Evolutionary conservation across 1,139 yeast species (phyloP).

Genomic region (Suhomyces terraborum): DNA sequence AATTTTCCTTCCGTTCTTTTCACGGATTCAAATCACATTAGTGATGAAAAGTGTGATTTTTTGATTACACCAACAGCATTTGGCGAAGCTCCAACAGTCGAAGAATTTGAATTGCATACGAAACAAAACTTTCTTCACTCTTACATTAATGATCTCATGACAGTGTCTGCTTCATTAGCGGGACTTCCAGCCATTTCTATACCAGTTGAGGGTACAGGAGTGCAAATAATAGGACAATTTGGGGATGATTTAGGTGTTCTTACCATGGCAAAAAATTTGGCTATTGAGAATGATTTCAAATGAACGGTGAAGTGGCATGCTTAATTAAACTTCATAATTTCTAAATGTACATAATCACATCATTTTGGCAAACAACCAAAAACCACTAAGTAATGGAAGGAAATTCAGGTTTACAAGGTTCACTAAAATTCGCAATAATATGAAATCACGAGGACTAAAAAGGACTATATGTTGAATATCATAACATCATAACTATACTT

Average conservation of each 20-base stretch:
- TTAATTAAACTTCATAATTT: neutral
- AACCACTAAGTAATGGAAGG: too few relatives aligned
- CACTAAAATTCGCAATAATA: too few relatives aligned
- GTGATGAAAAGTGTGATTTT: conserved; percentile 59
- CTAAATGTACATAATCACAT: conserved; percentile 9
- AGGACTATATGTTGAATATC: conserved; percentile 36
- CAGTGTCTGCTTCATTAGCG: conserved; percentile 89
- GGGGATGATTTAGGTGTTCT: conserved; percentile 76
- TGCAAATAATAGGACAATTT: conserved; percentile 83
- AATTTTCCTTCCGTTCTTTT: conserved; percentile 42
- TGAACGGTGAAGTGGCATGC: neutral
- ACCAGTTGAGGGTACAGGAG: conserved; percentile 59
- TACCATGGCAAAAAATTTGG: conserved; percentile 12
- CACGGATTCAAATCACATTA: conserved; percentile 4
- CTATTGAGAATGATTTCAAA: neutral
- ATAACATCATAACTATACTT: conserved; percentile 32
- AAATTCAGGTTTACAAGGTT: too few relatives aligned
- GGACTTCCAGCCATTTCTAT: conserved; percentile 85
- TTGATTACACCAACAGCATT: conserved; percentile 74
- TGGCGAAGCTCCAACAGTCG: conserved; percentile 56
- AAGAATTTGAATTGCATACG: conserved; percentile 37
- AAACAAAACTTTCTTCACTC: conserved; percentile 55
- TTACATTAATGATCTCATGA: conserved; percentile 79
- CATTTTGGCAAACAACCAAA: too few relatives aligned
- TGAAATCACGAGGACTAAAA: too few relatives aligned